phyloP scores from a whole-genome alignment of 1,284 basidiomycete species.

The Rhodotorula sp. region DNA sequence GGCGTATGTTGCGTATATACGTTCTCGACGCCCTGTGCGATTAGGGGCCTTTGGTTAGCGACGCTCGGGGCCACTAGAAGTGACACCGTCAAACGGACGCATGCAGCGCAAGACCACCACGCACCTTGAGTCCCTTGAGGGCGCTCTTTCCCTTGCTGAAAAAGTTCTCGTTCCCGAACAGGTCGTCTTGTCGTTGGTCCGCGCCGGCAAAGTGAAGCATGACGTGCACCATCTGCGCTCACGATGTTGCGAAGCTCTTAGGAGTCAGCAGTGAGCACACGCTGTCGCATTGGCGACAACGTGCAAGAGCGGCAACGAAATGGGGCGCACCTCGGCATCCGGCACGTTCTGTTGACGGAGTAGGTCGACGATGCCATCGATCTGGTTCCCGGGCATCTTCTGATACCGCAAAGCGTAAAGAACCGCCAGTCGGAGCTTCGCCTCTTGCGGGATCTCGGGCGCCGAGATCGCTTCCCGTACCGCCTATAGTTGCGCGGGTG shows the following conservation, averaged over 20 bases:
- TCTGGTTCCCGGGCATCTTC: conserved; percentile 80
- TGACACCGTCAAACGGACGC: not conserved
- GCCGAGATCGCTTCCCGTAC: conserved; percentile 74
- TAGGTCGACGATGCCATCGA: conserved; percentile 76
- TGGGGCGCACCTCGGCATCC: conserved; percentile 67
- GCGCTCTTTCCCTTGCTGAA: conserved; percentile 92
- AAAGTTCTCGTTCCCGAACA: conserved; percentile 94
- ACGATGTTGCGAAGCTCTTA: fast-evolving
- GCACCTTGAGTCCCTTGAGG: conserved; percentile 87
- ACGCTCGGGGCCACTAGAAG: no score
- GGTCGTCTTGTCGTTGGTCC: conserved; percentile 94
- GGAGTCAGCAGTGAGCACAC: no score
- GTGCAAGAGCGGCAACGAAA: not conserved
- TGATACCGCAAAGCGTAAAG: conserved; percentile 94
- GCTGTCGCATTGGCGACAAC: not conserved
- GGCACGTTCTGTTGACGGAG: conserved; percentile 79
- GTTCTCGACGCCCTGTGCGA: conserved; percentile 85
- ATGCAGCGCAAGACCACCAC: conserved; percentile 5
- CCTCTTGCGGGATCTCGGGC: conserved; percentile 65
- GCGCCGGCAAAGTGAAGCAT: conserved; percentile 90
- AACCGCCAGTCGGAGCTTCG: conserved; percentile 90
- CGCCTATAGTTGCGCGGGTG: conserved; percentile 55
- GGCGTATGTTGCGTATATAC: conserved; percentile 98
- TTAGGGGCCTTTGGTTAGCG: not conserved
- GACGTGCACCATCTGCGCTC: conserved; percentile 78